phyloP scores from a whole-genome alignment of 352 stramenopile genomes.

The Plasmopara muralis region DNA sequence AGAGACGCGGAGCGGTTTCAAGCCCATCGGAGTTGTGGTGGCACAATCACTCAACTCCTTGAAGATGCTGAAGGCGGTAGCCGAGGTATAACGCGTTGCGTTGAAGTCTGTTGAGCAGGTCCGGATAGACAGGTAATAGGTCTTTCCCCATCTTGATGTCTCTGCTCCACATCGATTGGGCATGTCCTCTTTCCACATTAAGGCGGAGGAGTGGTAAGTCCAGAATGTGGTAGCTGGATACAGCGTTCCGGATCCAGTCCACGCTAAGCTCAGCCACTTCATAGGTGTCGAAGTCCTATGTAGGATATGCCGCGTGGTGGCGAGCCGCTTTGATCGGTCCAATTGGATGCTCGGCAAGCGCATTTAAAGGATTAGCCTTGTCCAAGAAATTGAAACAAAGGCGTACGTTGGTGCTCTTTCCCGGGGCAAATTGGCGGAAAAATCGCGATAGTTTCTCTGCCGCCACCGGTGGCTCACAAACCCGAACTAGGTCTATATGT shows the following conservation, averaged over 20 bases:
- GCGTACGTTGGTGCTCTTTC: background rate
- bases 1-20: background rate
- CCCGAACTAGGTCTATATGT: background rate
- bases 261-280: background rate
- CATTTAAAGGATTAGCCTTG: constrained; percentile 5
- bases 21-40: background rate
- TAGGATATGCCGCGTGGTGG: background rate
- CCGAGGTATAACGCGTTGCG: background rate
- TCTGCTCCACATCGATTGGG: background rate
- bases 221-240: background rate
- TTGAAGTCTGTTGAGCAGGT: background rate
- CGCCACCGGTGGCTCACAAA: background rate
- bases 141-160: background rate
- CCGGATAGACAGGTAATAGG: background rate
- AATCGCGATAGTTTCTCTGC: background rate
- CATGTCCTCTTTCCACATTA: background rate
- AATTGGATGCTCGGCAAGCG: background rate
- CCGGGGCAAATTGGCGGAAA: background rate
- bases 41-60: background rate
- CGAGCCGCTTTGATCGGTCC: background rate
- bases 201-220: background rate
- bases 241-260: background rate
- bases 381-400: constrained; percentile 23
- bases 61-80: background rate
- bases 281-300: background rate